phyloP scores from a whole-genome alignment of 2,329 filamentous ascomycete genomes.

The Neofusicoccum parvum region DNA sequence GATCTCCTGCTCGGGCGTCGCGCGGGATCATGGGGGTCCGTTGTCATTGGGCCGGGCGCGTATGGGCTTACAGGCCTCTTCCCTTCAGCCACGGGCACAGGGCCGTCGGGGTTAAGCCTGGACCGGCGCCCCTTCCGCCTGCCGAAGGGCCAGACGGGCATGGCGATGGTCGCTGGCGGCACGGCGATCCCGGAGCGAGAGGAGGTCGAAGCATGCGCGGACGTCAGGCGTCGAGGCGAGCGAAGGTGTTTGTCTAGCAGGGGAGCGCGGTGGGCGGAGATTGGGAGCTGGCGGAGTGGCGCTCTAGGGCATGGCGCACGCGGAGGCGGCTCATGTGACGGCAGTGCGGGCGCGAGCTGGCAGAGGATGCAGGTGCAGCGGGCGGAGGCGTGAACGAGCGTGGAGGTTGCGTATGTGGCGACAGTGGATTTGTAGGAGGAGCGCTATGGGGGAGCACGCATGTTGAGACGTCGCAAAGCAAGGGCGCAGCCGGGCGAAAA shows the following conservation, averaged over 20 bases:
- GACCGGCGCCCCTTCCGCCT: conserved; percentile 19
- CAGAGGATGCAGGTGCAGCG: background rate
- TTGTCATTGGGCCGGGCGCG: conserved; percentile 26
- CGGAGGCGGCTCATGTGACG: conserved; percentile 75
- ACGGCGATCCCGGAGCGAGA: conserved; percentile 13
- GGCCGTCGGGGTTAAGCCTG: conserved; percentile 26
- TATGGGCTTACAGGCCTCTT: conserved; percentile 33
- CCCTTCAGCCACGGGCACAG: conserved; percentile 56
- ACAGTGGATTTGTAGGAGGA: conserved; percentile 18
- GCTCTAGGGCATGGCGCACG: conserved; percentile 70
- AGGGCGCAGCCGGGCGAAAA: conserved; percentile 9
- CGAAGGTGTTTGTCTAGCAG: conserved; percentile 14
- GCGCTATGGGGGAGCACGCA: conserved; percentile 12
- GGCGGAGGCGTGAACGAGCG: background rate
- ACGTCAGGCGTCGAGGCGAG: conserved; percentile 13
- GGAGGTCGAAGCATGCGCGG: conserved; percentile 13
- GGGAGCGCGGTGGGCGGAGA: conserved; percentile 6
- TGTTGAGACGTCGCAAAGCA: conserved; percentile 19
- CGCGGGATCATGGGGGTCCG: conserved; percentile 21
- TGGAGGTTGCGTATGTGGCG: conserved; percentile 15
- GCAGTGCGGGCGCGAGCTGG: conserved; percentile 74
- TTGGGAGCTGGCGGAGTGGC: conserved; percentile 13
- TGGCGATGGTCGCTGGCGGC: conserved; percentile 41
- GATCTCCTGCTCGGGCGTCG: conserved; percentile 20
- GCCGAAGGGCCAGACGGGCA: conserved; percentile 85